Evolutionary conservation across 2,329 filamentous ascomycete genomes (phyloP), one percentile per base, ranked within the genome.

Genomic region (Colletotrichum sidae): DNA sequence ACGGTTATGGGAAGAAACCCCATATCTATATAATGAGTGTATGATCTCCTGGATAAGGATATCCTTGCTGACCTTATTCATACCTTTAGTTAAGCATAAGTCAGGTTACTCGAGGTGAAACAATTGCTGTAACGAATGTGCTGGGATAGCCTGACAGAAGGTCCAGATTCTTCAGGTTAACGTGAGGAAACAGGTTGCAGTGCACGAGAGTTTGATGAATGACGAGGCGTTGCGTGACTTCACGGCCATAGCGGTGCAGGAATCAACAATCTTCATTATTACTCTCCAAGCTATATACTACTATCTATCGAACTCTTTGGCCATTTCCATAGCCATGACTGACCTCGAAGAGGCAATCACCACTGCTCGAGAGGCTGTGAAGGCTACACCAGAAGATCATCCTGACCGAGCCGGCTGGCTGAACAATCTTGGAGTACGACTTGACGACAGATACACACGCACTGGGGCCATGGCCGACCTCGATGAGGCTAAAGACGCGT

Each of bases 201-300:
- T 70, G 3, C 49, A 70, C 10, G 42, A 71, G 12, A 71, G 65
- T 33, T 49, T 71, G 13, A 69, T 69, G 47, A 70, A 70, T n/a
- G 49, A 70, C 39, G 35, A 70, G 35, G 60, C 62, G 10, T 58
- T 69, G 15, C 25, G 47, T 39, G 51, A 70, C 44, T 60, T 59
- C 44, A 62, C 47, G 13, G 63, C 66, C 2, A 55, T 70, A 49
- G 60, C 56, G 2, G 68, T 70, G 13, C 54, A 70, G 46, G 67
- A 71, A 38, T 67, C 50, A n/a, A n/a, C n/a, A n/a, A n/a, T n/a
- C n/a, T n/a, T n/a, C n/a, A n/a, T n/a, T n/a, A n/a, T n/a, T n/a
- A n/a, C n/a, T n/a, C n/a, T n/a, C n/a, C n/a, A n/a, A n/a, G n/a
- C n/a, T n/a, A n/a, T n/a, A n/a, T n/a, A n/a, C n/a, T n/a, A n/a